Base-by-base conservation (phyloP, 371 early-diverging fungal species). In the Amoeboaphelidium protococcarum region DNA sequence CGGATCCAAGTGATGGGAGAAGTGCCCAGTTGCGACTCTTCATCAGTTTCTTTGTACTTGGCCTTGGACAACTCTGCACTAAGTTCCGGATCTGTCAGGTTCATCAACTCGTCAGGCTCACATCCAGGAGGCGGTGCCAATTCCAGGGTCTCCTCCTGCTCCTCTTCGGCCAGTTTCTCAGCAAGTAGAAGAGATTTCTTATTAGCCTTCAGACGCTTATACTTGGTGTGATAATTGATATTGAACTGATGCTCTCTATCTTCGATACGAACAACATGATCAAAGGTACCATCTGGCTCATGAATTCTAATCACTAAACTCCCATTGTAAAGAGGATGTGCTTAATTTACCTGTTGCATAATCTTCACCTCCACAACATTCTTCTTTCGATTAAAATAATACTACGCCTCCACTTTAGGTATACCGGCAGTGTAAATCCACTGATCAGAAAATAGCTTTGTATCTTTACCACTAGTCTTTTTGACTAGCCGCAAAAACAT, bases 1-100 rank as follows among this genome's bases (percentile, higher is more conserved):
- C 95, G 73, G 57, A 98, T 82, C 88, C 92, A 97, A 51, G 94
- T 91, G 49, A 96, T 78, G 22, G 86, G 82, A 0, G 70, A 68
- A 55, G 71, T 58, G 27, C 12, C 10, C 37, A 31, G 6, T 10
- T 6, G 10, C 16, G 10, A 6, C 6, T 31, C 37, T 10, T 16
- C 16, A 31, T 31, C 37, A 10, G 37, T 31, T 31, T 6, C 10
- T 31, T 31, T 31, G 10, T 16, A 31, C 10, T 31, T 16, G 16
- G 37, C 37, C 37, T 31, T 31, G 37, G 37, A 6, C 16, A 31
- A 31, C 37, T 31, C 37, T 16, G 16, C 6, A 31, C 6, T 16
- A 10, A 31, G 6, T 16, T 31, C 37, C 6, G 37, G 37, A 31
- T 31, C 37, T 31, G 10, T 6, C 16, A 10, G 6, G 16, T 16